Base-by-base conservation (phyloP, 1,284 basidiomycete species). In the Pterulicium gracile region DNA sequence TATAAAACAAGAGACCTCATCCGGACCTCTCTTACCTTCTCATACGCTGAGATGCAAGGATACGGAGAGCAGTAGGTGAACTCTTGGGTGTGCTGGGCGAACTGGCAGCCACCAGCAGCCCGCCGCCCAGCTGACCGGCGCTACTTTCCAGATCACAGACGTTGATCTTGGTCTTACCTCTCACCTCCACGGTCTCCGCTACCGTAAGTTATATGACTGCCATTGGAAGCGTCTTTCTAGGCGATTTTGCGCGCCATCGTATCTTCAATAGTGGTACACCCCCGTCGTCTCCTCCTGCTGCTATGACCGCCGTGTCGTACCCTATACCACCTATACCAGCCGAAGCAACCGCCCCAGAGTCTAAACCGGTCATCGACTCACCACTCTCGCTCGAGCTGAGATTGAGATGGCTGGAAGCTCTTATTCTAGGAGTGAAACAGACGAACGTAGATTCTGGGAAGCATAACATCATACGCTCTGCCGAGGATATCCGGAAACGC, bases 141-240 rank as follows among this genome's bases (percentile, higher is more conserved):
- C n/a, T n/a, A n/a, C n/a, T n/a, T n/a, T n/a, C n/a, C n/a, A n/a
- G n/a, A n/a, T n/a, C n/a, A n/a, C n/a, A n/a, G n/a, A n/a, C n/a
- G n/a, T n/a, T n/a, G n/a, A n/a, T n/a, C n/a, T n/a, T n/a, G n/a
- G n/a, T n/a, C n/a, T n/a, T 22, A 39, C 32, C 32, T 45, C 17
- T 12, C 12, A 45, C 17, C 36, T 18, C 32, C 10, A 35, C 13
- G 13, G 24, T 45, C 4, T 19, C 17, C 4, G n/a, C 43, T 23
- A 40, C 20, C 14, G 17, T 43, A 7, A 24, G 19, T n/a, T 35
- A 43, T 46, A 78, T 79, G 77, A 66, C 73, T 24, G 68, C 63
- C 56, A 72, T 86, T 46, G 82, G 83, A 40, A 83, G 80, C 54
- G 83, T 82, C 17, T 87, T 87, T 59, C 70, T 87, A 48, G 84